Percentiles rank a stretch among this genome's conserved stretches.
phyloP scores from a whole-genome alignment of 2,329 filamentous ascomycete species.

The Penicillium digitatum region DNA sequence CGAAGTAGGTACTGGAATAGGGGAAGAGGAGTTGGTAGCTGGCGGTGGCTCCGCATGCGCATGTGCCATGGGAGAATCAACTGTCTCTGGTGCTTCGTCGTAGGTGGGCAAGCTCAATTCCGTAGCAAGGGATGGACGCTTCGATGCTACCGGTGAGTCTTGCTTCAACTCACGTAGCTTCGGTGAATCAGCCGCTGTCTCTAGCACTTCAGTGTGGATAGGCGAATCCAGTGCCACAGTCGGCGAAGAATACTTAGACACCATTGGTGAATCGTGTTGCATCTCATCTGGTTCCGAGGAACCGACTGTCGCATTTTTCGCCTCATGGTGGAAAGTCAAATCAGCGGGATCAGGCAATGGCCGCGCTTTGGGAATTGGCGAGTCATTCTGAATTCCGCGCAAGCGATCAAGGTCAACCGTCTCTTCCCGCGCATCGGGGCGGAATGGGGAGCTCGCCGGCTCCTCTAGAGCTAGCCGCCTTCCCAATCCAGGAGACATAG shows the following conservation, averaged over 20 bases:
- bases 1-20: neutral
- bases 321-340: slow-evolving; percentile 36
- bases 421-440: slow-evolving; percentile 28
- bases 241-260: neutral
- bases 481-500: slow-evolving; percentile 16
- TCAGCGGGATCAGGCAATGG: slow-evolving; percentile 24
- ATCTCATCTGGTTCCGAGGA: slow-evolving; percentile 10
- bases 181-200: slow-evolving; percentile 26
- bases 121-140: slow-evolving; percentile 2
- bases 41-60: neutral
- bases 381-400: slow-evolving; percentile 11
- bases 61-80: neutral
- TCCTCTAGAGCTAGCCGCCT: slow-evolving; percentile 15
- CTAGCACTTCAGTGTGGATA: slow-evolving; percentile 27
- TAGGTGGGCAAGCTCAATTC: slow-evolving; percentile 32
- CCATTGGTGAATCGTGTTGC: neutral
- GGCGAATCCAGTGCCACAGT: slow-evolving; percentile 32
- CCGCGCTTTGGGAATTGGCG: slow-evolving; percentile 12
- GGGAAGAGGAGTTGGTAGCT: slow-evolving; percentile 1
- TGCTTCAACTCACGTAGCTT: slow-evolving; percentile 8
- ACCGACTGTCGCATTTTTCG: slow-evolving; percentile 28
- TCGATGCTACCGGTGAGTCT: neutral
- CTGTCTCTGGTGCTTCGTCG: slow-evolving; percentile 6
- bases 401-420: slow-evolving; percentile 30
- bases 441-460: slow-evolving; percentile 39